A percentile compares a stretch with the other conserved stretches of the same genome.
Evolutionary conservation across 306 rosid genomes (phyloP).

Genomic region (Nissolia schottii): DNA sequence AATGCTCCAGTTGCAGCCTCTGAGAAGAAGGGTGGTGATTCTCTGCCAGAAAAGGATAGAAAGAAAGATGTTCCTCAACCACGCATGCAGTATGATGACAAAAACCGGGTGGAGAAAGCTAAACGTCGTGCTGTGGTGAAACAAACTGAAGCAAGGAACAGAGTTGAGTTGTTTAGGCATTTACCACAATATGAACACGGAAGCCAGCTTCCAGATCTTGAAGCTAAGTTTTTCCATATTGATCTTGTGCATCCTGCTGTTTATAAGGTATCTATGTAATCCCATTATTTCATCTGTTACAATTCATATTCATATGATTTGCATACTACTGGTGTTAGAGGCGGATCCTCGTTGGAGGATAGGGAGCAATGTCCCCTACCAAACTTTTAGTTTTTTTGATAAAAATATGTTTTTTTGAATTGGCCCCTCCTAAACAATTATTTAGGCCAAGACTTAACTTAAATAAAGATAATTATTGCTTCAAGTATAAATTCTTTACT

Average conservation of each 20-base stretch:
- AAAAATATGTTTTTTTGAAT: too few species aligned
- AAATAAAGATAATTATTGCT: too few species aligned
- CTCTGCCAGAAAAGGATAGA: slow-evolving; percentile 51
- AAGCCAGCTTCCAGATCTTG: slow-evolving; percentile 59
- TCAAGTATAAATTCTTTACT: too few species aligned
- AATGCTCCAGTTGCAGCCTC: slow-evolving; percentile 39
- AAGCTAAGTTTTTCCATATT: slow-evolving; percentile 52
- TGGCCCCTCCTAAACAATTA: too few species aligned
- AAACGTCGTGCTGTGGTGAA: slow-evolving; percentile 58
- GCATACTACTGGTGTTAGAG: not conserved
- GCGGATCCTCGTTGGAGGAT: too few species aligned
- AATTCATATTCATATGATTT: not conserved
- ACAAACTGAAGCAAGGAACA: slow-evolving; percentile 56
- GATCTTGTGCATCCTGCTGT: slow-evolving; percentile 53
- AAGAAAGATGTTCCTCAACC: slow-evolving; percentile 67
- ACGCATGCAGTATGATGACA: slow-evolving; percentile 62
- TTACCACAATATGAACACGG: slow-evolving; percentile 66
- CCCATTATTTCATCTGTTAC: not conserved
- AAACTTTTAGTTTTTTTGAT: too few species aligned
- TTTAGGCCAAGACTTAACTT: too few species aligned
- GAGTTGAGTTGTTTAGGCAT: slow-evolving; percentile 63
- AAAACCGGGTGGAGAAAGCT: slow-evolving; percentile 57
- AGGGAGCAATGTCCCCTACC: too few species aligned
- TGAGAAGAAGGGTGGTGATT: slow-evolving; percentile 52
- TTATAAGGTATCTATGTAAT: slow-evolving; percentile 40